Evolutionary conservation across 2,329 filamentous ascomycete species (phyloP).

Genomic region (Aspergillus proliferans): DNA sequence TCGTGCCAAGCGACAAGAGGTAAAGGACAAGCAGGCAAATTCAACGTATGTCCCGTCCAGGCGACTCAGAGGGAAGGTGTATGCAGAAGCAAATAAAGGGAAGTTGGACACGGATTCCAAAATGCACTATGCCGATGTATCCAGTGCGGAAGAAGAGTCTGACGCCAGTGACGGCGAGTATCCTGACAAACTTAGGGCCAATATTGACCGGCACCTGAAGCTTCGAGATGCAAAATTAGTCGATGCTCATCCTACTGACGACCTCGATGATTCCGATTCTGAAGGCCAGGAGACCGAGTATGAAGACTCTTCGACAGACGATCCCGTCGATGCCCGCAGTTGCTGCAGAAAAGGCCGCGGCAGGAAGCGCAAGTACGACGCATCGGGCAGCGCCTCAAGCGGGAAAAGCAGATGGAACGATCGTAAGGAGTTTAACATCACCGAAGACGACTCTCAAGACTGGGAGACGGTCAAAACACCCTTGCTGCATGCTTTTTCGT

Average conservation of each 20-base stretch:
- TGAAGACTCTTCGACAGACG: constrained; percentile 6
- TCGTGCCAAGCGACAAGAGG: constrained; percentile 20
- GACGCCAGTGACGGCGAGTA: constrained; percentile 6
- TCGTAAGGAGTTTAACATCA: constrained; percentile 19
- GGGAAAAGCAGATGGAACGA: constrained; percentile 11
- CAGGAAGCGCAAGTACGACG: constrained; percentile 5
- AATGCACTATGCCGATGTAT: constrained; percentile 10
- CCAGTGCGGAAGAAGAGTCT: constrained; percentile 11
- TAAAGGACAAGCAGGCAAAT: constrained; percentile 32
- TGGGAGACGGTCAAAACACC: constrained; percentile 26
- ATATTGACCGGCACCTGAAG: constrained; percentile 7
- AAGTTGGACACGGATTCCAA: background rate
- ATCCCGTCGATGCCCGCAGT: background rate
- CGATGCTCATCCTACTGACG: background rate
- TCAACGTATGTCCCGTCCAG: constrained; percentile 33
- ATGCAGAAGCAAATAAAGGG: constrained; percentile 12
- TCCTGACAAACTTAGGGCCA: constrained; percentile 11
- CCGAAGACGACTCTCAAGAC: constrained; percentile 4
- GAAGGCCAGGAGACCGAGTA: constrained; percentile 5
- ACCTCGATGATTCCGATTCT: background rate
- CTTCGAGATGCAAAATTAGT: background rate
- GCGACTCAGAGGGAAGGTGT: constrained; percentile 24
- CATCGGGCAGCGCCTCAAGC: constrained; percentile 8
- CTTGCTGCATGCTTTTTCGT: constrained; percentile 55
- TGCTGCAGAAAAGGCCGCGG: background rate